Evolutionary conservation across 345 rosid genomes (phyloP).

Genomic region (Lumnitzera littorea): DNA sequence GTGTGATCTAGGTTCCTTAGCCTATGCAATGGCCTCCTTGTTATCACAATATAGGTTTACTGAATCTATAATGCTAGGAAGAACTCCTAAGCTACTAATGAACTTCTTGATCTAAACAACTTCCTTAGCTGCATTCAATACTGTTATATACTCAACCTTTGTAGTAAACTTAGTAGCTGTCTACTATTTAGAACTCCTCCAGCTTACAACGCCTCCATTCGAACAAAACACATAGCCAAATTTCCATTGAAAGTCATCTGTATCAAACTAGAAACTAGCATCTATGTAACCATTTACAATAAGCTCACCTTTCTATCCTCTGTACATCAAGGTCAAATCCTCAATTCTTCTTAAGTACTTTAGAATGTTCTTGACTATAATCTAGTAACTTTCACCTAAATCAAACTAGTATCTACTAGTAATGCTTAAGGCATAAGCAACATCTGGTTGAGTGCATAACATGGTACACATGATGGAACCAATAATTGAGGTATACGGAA

Average conservation of each 20-base stretch:
- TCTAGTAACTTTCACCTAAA: too few relatives aligned
- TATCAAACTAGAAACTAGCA: not conserved
- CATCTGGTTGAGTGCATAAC: too few relatives aligned
- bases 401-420: too few relatives aligned
- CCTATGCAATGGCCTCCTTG: not conserved
- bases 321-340: too few relatives aligned
- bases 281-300: not conserved
- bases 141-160: not conserved
- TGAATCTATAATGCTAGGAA: not conserved
- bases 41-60: not conserved
- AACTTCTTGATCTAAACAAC: conserved; percentile 3
- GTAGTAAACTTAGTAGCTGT: not conserved
- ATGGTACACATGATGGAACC: not conserved
- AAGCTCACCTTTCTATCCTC: not conserved
- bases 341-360: too few relatives aligned
- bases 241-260: not conserved
- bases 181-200: not conserved
- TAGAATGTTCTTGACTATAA: too few relatives aligned
- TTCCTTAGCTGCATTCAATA: not conserved
- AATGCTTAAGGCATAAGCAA: too few relatives aligned
- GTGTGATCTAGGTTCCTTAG: not conserved
- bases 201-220: not conserved
- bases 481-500: too few relatives aligned
- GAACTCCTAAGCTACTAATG: not conserved
- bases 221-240: not conserved